Base-by-base conservation (phyloP, 148 eudicot species). In the Amaranthus palmeri region DNA sequence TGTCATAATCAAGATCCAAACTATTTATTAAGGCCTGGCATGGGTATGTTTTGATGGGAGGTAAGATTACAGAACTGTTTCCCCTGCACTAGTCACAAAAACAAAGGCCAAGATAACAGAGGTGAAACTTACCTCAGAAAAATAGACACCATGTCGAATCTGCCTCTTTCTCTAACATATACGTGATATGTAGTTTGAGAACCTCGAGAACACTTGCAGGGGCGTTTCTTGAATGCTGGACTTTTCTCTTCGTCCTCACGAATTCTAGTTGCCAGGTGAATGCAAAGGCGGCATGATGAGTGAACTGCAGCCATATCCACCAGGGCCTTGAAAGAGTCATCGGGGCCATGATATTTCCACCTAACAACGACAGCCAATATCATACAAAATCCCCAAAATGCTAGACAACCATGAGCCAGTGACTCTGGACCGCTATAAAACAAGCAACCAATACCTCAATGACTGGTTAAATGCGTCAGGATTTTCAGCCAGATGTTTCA, bases 301-400 rank as follows among this genome's bases (percentile, higher is more conserved):
- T 93, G 98, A 61, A 93, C 97, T 52, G 98, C 96, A 58, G 98
- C 96, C 98, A 93, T 89, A 81, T 93, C 98, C 69, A 93, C 84
- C 25, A 93, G 93, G 15, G 96, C 98, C 84, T 91, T 93, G 81
- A 93, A 93, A 56, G 96, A 84, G 84, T 91, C 98, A 54, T 85
- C 79, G 46, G 98, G 98, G 45, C 98, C 98, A 50, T 93, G 90
- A 80, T 74, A 86, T 77, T 93, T 93, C 98, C 98, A 93, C 79
- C 97, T 87, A 75, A n/a, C 69, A 55, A 64, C 66, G 76, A 73
- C 43, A 63, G 44, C 65, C 56, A 45, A 5, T 6, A n/a, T 51
- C 59, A 54, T 44, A 36, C 18, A 45, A 43, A 51, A 3, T 72
- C 2, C 52, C 53, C 44, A 36, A 51, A 43, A 57, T 12, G 49